These are phyloP conservation scores for Dactylonectria estremocensis DNA, from an alignment of 2,329 filamentous ascomycete genomes.

Conservation along the genomic window DNA sequence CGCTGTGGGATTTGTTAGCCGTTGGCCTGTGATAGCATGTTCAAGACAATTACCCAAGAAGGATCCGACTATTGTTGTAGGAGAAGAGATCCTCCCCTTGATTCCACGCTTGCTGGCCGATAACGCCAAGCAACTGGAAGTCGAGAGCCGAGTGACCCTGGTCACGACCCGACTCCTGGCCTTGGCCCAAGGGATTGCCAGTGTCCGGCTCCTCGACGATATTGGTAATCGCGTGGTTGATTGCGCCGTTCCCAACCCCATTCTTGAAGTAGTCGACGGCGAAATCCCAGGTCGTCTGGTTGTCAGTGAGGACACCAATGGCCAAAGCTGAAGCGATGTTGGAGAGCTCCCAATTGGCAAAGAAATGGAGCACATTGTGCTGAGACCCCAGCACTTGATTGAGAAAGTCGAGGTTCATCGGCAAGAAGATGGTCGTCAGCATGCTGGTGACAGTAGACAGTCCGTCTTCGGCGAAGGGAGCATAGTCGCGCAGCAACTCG, in stretches of 20 bases:
- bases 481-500: slow-evolving; percentile 57
- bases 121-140: slow-evolving; percentile 18
- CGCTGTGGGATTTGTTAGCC: not conserved
- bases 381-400: slow-evolving; percentile 26
- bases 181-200: slow-evolving; percentile 24
- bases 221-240: slow-evolving; percentile 25
- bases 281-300: slow-evolving; percentile 24
- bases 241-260: slow-evolving; percentile 22
- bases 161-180: slow-evolving; percentile 37
- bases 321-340: slow-evolving; percentile 34
- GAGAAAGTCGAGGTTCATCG: slow-evolving; percentile 24
- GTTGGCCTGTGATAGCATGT: not conserved
- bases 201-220: slow-evolving; percentile 28
- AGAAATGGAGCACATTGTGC: slow-evolving; percentile 30
- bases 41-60: slow-evolving; percentile 31
- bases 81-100: slow-evolving; percentile 35
- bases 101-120: slow-evolving; percentile 36
- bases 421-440: slow-evolving; percentile 20
- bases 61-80: slow-evolving; percentile 38
- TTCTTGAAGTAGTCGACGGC: slow-evolving; percentile 34
- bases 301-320: slow-evolving; percentile 29
- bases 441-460: slow-evolving; percentile 20
- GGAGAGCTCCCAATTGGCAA: slow-evolving; percentile 36
- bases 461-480: slow-evolving; percentile 46
- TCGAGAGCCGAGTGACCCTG: slow-evolving; percentile 33